Base-by-base conservation (phyloP, 768 basidiomycete genomes). In the Podaxis rugospora region DNA sequence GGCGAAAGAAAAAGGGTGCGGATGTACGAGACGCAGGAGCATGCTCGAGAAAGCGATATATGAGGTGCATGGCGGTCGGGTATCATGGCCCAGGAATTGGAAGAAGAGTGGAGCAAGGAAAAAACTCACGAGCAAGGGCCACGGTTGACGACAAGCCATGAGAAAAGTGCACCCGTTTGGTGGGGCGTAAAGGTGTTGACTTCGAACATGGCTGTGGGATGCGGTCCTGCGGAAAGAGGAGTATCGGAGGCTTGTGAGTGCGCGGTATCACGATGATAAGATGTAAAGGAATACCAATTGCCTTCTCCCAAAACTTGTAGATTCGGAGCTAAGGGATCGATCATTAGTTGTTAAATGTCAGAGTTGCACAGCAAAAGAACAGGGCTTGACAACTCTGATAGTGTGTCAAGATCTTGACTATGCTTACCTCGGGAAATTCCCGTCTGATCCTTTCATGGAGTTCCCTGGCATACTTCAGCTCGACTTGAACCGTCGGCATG, bases 131-230 rank as follows among this genome's bases (percentile, higher is more conserved):
- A 88, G 77, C 83, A 85, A 6, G 87, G 84, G 10, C 89, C 88
- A 5, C 87, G 81, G 68, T 89, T 76, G 35, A 88, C 84, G 16
- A 78, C 81, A 16, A 89, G 78, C 82, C 83, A 90, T 3, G 83
- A 77, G 67, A 90, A 89, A 11, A 90, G 71, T 1, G 86, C 80
- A 0, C 89, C 88, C 0, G 85, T 88, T 67, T 89, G 83, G 65
- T 84, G 85, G 9, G 88, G 88, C 35, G 65, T 83, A 70, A 85
- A 84, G 1, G 82, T 83, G 67, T 90, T 83, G 61, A 89, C 80
- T 68, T 90, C 82, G 66, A 89, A 90, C 87, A 89, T 89, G 5
- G 85, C 80, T 7, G 81, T 83, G 0, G 88, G 84, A 64, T 90
- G 89, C 0, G 87, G 89, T 1, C 85, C 83, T 81, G 62, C 44